phyloP scores from a whole-genome alignment of 1,284 basidiomycete genomes.

The Coniferiporia sulphurascens region DNA sequence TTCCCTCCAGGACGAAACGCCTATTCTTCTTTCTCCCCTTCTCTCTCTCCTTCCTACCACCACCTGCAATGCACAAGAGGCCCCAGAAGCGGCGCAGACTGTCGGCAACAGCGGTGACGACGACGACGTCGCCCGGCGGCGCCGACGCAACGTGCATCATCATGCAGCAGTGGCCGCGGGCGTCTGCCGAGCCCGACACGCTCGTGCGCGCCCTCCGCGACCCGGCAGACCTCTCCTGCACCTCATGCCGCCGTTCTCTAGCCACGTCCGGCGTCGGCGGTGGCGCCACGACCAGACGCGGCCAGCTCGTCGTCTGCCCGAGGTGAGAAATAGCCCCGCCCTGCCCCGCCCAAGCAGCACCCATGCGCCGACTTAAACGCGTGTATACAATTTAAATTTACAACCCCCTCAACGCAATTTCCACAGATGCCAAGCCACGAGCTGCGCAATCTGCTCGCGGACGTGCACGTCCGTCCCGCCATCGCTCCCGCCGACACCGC shows the following conservation, averaged over 20 bases:
- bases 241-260: constrained; percentile 15
- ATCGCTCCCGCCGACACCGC: constrained; percentile 26
- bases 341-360: too few relatives aligned
- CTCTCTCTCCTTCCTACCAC: not conserved
- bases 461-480: constrained; percentile 27
- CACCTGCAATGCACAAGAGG: constrained; percentile 8
- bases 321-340: constrained; percentile 7
- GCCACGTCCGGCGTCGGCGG: not conserved
- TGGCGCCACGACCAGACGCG: not conserved
- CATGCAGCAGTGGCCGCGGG: not conserved
- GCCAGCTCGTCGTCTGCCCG: constrained; percentile 13
- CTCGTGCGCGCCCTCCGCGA: not conserved
- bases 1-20: not conserved
- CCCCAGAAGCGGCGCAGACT: constrained; percentile 14
- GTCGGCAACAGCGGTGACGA: constrained; percentile 9
- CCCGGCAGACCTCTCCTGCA: constrained; percentile 2
- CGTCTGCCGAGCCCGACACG: not conserved
- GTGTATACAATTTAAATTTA: not conserved
- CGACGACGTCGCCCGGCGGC: constrained; percentile 2
- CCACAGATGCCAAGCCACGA: constrained; percentile 27
- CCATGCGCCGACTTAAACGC: not conserved
- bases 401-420: not conserved
- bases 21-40: not conserved
- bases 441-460: constrained; percentile 30
- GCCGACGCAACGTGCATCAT: constrained; percentile 13